Conservation (phyloP, 352 stramenopile species). For the Thraustotheca clavata region DNA sequence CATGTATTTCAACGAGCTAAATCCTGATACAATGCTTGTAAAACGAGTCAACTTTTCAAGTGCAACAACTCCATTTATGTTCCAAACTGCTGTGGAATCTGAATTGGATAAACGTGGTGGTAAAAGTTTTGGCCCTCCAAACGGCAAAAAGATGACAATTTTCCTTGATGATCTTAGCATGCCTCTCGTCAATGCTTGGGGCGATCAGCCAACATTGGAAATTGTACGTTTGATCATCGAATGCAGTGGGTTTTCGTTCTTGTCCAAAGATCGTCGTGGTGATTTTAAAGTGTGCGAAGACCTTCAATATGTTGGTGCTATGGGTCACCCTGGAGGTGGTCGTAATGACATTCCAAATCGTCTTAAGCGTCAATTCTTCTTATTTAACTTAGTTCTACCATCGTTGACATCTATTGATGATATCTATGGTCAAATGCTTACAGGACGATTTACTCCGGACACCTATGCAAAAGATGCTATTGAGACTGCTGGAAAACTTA, state of each 20-base stretch:
- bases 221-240: conserved; percentile 97
- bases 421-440: conserved; percentile 98
- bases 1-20: conserved; percentile 96
- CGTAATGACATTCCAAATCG: conserved; percentile 99
- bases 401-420: conserved; percentile 98
- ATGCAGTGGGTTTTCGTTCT: conserved; percentile 95
- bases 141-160: conserved; percentile 98
- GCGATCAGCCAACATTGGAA: conserved; percentile 97
- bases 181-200: conserved; percentile 97
- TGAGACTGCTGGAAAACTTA: conserved; percentile 89
- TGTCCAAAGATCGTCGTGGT: conserved; percentile 96
- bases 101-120: conserved; percentile 97
- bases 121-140: conserved; percentile 96
- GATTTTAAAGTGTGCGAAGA: conserved; percentile 99
- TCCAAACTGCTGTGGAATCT: conserved; percentile 96
- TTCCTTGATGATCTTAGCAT: conserved; percentile 98
- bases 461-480: conserved; percentile 78
- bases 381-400: conserved; percentile 97
- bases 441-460: conserved; percentile 89
- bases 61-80: conserved; percentile 96
- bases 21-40: conserved; percentile 91
- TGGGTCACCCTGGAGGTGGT: conserved; percentile 94
- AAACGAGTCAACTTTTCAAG: conserved; percentile 98
- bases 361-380: conserved; percentile 98
- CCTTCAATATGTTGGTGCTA: conserved; percentile 96